Percentiles rank a stretch among this genome's conserved stretches.
Evolutionary conservation across 371 early-diverging fungal species (phyloP).

Genomic region (Haplosporangium sp.): DNA sequence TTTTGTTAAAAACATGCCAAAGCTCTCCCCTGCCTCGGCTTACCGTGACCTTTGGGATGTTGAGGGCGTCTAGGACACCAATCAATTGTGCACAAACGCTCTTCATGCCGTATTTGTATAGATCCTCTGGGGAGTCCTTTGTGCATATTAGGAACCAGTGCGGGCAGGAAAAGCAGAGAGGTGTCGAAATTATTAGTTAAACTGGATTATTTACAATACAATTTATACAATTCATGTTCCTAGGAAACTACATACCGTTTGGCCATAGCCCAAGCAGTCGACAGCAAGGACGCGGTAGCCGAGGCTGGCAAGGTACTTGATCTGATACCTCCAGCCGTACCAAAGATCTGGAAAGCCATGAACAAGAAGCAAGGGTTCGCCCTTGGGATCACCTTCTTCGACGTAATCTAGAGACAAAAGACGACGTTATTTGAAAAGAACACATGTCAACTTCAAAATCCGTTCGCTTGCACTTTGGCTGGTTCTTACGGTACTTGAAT

Average conservation of each 20-base stretch:
- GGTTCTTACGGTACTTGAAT: slow-evolving; percentile 26
- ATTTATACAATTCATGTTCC: neutral
- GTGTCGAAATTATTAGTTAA: neutral
- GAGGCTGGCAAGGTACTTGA: slow-evolving; percentile 66
- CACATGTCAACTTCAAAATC: neutral
- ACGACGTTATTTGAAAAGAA: neutral
- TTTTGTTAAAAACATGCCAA: neutral
- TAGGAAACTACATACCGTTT: slow-evolving; percentile 59
- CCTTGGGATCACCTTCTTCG: slow-evolving; percentile 69
- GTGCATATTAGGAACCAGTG: slow-evolving; percentile 16
- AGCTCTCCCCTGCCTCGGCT: neutral
- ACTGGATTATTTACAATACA: no score
- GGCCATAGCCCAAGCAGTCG: slow-evolving; percentile 77
- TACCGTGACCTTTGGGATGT: slow-evolving; percentile 70
- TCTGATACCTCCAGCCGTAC: slow-evolving; percentile 83
- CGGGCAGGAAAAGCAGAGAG: neutral
- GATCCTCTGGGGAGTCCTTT: slow-evolving; percentile 61
- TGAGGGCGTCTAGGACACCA: slow-evolving; percentile 69
- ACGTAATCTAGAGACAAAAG: slow-evolving; percentile 64
- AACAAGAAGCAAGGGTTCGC: slow-evolving; percentile 63
- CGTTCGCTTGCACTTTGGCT: neutral
- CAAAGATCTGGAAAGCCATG: slow-evolving; percentile 83
- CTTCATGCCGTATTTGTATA: slow-evolving; percentile 64
- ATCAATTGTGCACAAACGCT: slow-evolving; percentile 65
- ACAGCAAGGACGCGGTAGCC: slow-evolving; percentile 83